Base-by-base conservation (phyloP, 2,329 filamentous ascomycete species). In the Chrysosphaeria jannelii region DNA sequence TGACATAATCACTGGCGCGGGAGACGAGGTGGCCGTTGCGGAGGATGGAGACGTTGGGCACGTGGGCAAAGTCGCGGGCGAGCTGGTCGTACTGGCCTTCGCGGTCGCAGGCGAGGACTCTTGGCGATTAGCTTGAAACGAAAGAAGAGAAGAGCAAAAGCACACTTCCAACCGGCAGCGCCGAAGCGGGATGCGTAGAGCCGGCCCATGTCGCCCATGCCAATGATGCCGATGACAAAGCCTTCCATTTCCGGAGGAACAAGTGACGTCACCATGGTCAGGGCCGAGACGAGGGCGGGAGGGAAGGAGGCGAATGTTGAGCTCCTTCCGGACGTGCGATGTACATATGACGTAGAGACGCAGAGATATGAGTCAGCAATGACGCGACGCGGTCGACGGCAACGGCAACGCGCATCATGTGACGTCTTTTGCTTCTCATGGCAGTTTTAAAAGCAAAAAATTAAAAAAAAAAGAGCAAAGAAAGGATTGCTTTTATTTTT, bases 161-260 rank as follows among this genome's bases (percentile, higher is more conserved):
- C 20, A 63, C 71, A 93, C 85, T 75, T 91, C 81, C 85, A 97
- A 39, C 85, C 85, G 40, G 81, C 85, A 40, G 63, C 62, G 45
- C 75, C 78, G 38, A 97, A 60, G 40, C 66, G 64, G 39, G 70
- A 64, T 39, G 85, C 75, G 46, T 97, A 97, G 76, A 97, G 88
- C 57, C 70, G 89, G 39, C 85, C 85, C 85, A 97, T 97, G 39
- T 91, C 81, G 33, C 85, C 85, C 79, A 97, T 91, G 29, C 85
- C 85, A 42, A 97, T 97, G 39, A 97, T 71, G 34, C 85, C 85
- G 34, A 97, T 60, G 31, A 69, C 63, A 41, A 75, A 75, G 38
- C 58, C 53, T 35, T 67, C 60, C 66, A 61, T 61, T 25, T 25
- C 26, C 5, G 23, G 11, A 11, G 31, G 30, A 17, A 31, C 24